Base-by-base conservation (phyloP, 2,329 filamentous ascomycete genomes). In the Akanthomyces muscarius region DNA sequence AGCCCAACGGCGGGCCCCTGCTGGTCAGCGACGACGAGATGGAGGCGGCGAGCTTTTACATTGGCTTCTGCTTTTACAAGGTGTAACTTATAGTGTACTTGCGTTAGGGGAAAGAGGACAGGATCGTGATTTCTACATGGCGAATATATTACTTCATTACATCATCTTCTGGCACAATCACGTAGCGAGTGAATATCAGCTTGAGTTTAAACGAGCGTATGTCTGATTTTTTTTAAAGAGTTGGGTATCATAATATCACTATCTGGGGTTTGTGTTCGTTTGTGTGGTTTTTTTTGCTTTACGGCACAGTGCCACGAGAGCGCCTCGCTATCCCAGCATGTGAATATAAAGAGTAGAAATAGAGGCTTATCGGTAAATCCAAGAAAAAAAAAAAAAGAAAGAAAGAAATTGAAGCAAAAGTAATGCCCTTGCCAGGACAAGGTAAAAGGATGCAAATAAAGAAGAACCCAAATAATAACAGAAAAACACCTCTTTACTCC, bases 21-120 rank as follows among this genome's bases (percentile, higher is more conserved):
- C 74, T 90, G 53, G 91, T 97, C 57, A 89, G 86, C 1, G 83
- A 89, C 14, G 90, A 96, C 73, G 95, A 99, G 80, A 89, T 96
- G 84, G 93, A 98, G 75, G 95, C 95, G 51, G 91, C 89, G 13
- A 87, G 85, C 69, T 96, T 98, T 72, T 98, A 98, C 72, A 86
- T 96, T 70, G 93, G 91, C 1, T 98, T 98, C 72, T 97, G 92
- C 78, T 98, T 98, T 76, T 96, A 97, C 77, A 97, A 97, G 80
- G 91, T 96, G 52, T 95, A 81, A 67, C 28, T 21, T 16, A 25
- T n/a, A 30, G 13, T 59, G n/a, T 50, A 38, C 14, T 28, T 23
- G 21, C 11, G 2, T 18, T 36, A 52, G 30, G 30, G 44, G n/a
- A 28, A n/a, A n/a, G 23, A 47, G 13, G 25, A 25, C 25, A 48